These are phyloP conservation scores for Podila epicladia DNA, from an alignment of 192 early-diverging fungal genomes.

Conservation along the genomic window DNA sequence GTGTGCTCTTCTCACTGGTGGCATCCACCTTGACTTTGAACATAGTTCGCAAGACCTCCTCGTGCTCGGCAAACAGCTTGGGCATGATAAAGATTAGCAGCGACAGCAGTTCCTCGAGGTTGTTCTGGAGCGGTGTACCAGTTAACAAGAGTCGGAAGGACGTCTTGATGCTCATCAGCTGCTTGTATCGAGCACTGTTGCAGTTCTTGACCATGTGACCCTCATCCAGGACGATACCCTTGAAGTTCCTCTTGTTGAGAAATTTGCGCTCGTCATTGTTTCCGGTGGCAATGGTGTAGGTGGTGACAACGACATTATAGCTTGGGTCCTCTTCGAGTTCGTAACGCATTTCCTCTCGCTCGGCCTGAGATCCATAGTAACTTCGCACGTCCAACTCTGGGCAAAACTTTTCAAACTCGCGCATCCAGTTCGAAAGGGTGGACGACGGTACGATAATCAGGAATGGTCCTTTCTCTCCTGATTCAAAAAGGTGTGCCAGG, in stretches of 20 bases:
- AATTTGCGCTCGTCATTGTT: conserved; percentile 77
- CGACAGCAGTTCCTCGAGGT: conserved; percentile 86
- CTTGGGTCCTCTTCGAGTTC: conserved; percentile 59
- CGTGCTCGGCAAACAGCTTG: conserved; percentile 70
- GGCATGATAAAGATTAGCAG: conserved; percentile 91
- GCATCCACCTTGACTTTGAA: conserved; percentile 68
- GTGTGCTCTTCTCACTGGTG: conserved; percentile 41
- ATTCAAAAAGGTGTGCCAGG: conserved; percentile 65
- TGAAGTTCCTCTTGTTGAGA: conserved; percentile 69
- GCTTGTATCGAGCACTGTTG: conserved; percentile 78
- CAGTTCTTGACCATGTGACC: conserved; percentile 95
- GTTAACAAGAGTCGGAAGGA: conserved; percentile 79
- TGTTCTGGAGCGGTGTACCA: conserved; percentile 90
- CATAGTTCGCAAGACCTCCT: conserved; percentile 60
- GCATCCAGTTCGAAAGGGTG: conserved; percentile 91
- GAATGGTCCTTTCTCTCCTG: conserved; percentile 69
- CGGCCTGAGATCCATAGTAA: conserved; percentile 71
- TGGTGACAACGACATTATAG: conserved; percentile 82
- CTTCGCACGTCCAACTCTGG: conserved; percentile 64
- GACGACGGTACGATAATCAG: conserved; percentile 89
- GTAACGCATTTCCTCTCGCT: conserved; percentile 62
- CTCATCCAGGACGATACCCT: conserved; percentile 86
- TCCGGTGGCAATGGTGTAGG: conserved; percentile 81
- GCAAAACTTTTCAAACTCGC: conserved; percentile 81
- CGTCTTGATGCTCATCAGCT: conserved; percentile 69